These are phyloP conservation scores for Guillardia theta DNA, from an alignment of 78 protist species.

Conservation along the genomic window DNA sequence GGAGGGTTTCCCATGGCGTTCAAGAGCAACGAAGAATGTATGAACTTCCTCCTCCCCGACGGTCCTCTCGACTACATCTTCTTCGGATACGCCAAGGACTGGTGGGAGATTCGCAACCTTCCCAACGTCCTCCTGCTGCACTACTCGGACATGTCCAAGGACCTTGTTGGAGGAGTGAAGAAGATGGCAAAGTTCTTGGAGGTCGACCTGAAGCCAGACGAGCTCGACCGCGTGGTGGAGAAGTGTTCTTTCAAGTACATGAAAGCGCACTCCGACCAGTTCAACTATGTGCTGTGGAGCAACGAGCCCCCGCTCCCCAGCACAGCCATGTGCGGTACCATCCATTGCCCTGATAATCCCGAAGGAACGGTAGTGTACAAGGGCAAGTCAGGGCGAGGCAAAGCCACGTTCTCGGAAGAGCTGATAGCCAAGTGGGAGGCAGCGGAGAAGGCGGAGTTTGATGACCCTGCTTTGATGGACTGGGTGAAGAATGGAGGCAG, in stretches of 20 bases:
- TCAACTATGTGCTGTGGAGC: neutral
- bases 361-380: neutral
- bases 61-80: neutral
- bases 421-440: neutral
- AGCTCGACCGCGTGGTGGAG: neutral
- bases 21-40: neutral
- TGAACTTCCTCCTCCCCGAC: neutral
- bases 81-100: neutral
- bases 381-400: neutral
- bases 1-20: neutral
- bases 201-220: neutral
- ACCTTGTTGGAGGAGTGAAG: neutral
- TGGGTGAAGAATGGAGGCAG: neutral
- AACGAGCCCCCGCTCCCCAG: too few species aligned
- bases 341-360: too few species aligned
- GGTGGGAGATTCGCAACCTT: neutral
- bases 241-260: neutral
- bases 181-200: neutral
- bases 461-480: neutral
- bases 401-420: neutral
- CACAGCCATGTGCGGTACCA: too few species aligned
- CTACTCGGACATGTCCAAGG: neutral
- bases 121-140: slow-evolving; percentile 34
- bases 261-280: neutral
- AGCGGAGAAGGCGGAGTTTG: neutral